Evolutionary conservation across 78 protist genomes (phyloP).

Genomic region (Dictyostelium brefeldianum): DNA sequence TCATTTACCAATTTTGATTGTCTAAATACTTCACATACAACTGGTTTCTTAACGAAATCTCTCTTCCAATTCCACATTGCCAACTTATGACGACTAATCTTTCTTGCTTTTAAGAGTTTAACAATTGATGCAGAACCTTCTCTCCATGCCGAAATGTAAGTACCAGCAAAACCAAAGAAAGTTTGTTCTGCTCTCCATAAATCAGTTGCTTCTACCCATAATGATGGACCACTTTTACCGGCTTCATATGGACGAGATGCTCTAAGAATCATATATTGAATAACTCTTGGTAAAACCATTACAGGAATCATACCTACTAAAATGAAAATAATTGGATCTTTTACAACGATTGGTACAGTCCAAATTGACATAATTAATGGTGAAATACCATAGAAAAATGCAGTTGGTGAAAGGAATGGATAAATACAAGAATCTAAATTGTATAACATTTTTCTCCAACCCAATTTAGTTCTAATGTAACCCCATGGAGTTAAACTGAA

Average conservation of each 20-base stretch:
- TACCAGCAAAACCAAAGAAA: slow-evolving; percentile 83
- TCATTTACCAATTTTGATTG: slow-evolving; percentile 34
- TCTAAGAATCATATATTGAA: slow-evolving; percentile 72
- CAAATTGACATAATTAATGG: slow-evolving; percentile 76
- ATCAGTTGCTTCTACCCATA: slow-evolving; percentile 82
- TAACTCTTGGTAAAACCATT: slow-evolving; percentile 68
- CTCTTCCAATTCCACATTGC: slow-evolving; percentile 83
- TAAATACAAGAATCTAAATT: slow-evolving; percentile 77
- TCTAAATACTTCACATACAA: slow-evolving; percentile 34
- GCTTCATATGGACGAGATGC: slow-evolving; percentile 82
- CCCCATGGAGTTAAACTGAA: slow-evolving; percentile 79
- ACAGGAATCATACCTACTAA: slow-evolving; percentile 81
- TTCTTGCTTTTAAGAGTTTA: slow-evolving; percentile 31
- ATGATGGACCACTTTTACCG: slow-evolving; percentile 72
- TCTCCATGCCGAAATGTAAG: slow-evolving; percentile 71
- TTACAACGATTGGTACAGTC: slow-evolving; percentile 82
- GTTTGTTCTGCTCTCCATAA: slow-evolving; percentile 82
- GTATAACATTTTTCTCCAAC: slow-evolving; percentile 82
- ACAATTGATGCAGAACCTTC: slow-evolving; percentile 74
- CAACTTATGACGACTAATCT: slow-evolving; percentile 46
- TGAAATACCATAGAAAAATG: slow-evolving; percentile 77
- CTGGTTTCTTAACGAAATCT: slow-evolving; percentile 75
- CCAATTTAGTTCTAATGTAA: slow-evolving; percentile 40
- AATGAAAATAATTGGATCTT: slow-evolving; percentile 79
- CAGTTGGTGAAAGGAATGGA: slow-evolving; percentile 80